Evolutionary conservation across 2,329 filamentous ascomycete species (phyloP).

Genomic region (Ceratocystis harringtonii): DNA sequence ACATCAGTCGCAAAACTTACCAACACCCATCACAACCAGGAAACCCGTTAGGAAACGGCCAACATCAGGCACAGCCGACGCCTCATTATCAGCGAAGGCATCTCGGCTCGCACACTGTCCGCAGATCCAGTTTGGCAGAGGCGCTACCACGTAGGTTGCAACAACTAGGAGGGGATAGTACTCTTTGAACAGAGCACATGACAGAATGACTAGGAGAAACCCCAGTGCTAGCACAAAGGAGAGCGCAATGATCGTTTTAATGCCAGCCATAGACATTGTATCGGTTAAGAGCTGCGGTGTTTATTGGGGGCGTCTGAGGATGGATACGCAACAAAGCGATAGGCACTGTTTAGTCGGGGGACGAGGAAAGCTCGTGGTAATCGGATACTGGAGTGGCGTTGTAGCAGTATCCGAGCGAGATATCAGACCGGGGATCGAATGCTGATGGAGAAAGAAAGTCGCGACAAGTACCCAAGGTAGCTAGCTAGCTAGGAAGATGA

Average conservation of each 20-base stretch:
- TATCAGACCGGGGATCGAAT: background rate
- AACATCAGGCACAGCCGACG: slow-evolving; percentile 77
- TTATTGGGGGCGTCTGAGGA: background rate
- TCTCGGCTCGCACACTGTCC: slow-evolving; percentile 75
- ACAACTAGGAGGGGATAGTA: slow-evolving; percentile 94
- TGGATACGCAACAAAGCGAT: background rate
- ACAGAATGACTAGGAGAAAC: slow-evolving; percentile 97
- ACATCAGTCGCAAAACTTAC: slow-evolving; percentile 38
- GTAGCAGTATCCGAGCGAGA: background rate
- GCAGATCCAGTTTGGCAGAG: slow-evolving; percentile 94
- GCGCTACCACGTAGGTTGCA: slow-evolving; percentile 84
- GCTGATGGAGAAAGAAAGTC: background rate
- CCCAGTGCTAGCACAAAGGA: slow-evolving; percentile 98
- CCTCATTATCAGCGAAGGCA: slow-evolving; percentile 80
- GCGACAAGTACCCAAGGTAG: background rate
- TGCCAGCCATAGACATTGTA: slow-evolving; percentile 56
- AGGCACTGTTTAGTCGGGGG: background rate
- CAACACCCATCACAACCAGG: slow-evolving; percentile 92
- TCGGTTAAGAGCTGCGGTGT: background rate
- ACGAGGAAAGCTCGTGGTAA: background rate
- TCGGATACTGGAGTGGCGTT: background rate
- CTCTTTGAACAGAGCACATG: slow-evolving; percentile 83
- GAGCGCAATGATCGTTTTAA: slow-evolving; percentile 97
- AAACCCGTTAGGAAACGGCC: slow-evolving; percentile 91
- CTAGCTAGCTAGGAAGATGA: background rate